Evolutionary conservation across 305 asterid genomes (phyloP).

Genomic region (Fraxinus greggii): DNA sequence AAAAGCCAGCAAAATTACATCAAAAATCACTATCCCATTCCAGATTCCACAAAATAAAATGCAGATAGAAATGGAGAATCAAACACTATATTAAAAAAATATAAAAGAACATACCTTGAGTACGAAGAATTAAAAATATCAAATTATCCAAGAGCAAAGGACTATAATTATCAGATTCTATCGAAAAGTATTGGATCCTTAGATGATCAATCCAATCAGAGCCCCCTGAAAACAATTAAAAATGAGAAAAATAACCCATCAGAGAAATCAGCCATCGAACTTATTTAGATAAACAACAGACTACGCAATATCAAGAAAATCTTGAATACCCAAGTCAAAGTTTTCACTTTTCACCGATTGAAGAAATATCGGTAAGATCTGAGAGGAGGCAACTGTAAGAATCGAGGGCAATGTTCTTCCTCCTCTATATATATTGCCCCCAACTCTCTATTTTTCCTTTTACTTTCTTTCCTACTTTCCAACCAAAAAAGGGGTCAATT

Average conservation of each 20-base stretch:
- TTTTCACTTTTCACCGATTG: constrained; percentile 9
- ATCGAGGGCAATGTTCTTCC: constrained; percentile 31
- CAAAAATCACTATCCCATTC: not conserved
- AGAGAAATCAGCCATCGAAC: constrained; percentile 3
- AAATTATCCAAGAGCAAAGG: not conserved
- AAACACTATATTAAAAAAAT: not conserved
- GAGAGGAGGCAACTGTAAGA: constrained; percentile 28
- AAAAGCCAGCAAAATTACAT: not conserved
- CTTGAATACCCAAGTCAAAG: constrained; percentile 29
- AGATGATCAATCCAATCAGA: constrained; percentile 23
- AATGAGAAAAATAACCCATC: not conserved
- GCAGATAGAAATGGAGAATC: not conserved
- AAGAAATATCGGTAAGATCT: constrained; percentile 28
- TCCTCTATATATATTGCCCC: constrained; percentile 28
- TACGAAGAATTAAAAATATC: constrained; percentile 1
- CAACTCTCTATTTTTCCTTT: constrained; percentile 8
- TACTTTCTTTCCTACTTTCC: constrained; percentile 24
- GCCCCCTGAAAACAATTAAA: constrained; percentile 17
- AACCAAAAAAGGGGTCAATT: constrained; percentile 15
- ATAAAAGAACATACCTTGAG: not conserved
- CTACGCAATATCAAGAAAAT: not conserved
- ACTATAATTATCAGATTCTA: constrained; percentile 16
- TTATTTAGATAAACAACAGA: not conserved
- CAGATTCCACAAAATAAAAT: not conserved
- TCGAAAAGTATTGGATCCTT: constrained; percentile 23